phyloP scores from a whole-genome alignment of 2,329 filamentous ascomycete species.

The Penicillium sp. region DNA sequence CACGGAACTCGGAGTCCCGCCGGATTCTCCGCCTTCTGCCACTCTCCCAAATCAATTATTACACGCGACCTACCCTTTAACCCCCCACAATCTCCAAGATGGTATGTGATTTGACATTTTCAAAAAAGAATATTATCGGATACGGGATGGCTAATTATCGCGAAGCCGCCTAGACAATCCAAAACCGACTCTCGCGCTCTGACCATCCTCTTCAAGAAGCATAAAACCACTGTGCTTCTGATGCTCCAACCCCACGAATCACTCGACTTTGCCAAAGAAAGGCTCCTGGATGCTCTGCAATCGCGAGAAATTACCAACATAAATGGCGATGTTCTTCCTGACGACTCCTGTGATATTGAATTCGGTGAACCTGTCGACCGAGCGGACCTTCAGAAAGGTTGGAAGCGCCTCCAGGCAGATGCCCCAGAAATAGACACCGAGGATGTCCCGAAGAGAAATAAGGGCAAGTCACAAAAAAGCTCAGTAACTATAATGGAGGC shows the following conservation, averaged over 20 bases:
- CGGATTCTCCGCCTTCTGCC: conserved; percentile 20
- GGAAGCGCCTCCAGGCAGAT: conserved; percentile 43
- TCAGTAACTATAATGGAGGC: conserved; percentile 27
- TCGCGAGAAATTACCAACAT: conserved; percentile 43
- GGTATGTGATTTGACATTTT: conserved; percentile 1
- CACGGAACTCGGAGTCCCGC: conserved; percentile 3
- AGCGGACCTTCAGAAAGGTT: conserved; percentile 51
- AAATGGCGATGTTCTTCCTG: conserved; percentile 38
- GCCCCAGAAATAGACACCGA: not conserved
- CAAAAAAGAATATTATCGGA: not conserved
- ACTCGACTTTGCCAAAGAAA: conserved; percentile 56
- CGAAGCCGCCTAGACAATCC: conserved; percentile 16
- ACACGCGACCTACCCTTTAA: not conserved
- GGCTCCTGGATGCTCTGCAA: conserved; percentile 57
- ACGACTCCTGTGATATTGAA: conserved; percentile 43
- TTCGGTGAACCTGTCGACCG: conserved; percentile 49
- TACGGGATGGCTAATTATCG: not conserved
- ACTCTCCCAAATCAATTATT: not conserved
- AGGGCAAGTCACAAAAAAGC: conserved; percentile 7
- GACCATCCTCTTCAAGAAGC: conserved; percentile 70
- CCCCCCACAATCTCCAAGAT: conserved; percentile 8
- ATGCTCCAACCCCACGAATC: conserved; percentile 59
- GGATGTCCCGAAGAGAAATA: not conserved
- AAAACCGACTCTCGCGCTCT: conserved; percentile 49
- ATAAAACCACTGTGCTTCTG: conserved; percentile 67